Evolutionary conservation across 2,329 filamentous ascomycete species (phyloP).

Genomic region (Colletotrichum sansevieriae): DNA sequence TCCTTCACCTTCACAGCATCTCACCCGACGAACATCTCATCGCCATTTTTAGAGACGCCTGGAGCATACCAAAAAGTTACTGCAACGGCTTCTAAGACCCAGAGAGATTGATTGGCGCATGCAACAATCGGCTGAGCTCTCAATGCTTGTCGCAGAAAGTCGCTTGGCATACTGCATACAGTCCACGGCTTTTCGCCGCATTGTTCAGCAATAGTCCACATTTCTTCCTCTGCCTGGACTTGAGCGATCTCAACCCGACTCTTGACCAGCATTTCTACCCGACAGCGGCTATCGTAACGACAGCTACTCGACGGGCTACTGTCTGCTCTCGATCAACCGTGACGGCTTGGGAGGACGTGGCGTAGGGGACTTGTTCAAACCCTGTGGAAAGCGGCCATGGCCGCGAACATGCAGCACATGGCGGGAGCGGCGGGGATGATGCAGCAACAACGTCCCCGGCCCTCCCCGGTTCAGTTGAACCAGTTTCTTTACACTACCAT

Average conservation of each 20-base stretch:
- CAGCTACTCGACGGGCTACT: slow-evolving; percentile 22
- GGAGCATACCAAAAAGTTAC: neutral
- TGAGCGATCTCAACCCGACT: neutral
- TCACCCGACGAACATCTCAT: neutral
- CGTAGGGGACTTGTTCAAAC: slow-evolving; percentile 37
- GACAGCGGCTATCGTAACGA: slow-evolving; percentile 21
- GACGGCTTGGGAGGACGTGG: slow-evolving; percentile 8
- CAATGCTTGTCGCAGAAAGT: slow-evolving; percentile 50
- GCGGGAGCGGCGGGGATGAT: slow-evolving; percentile 61
- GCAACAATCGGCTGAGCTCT: slow-evolving; percentile 38
- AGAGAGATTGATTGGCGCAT: slow-evolving; percentile 19
- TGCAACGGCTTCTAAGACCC: neutral
- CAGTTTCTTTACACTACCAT: slow-evolving; percentile 57
- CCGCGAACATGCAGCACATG: slow-evolving; percentile 72
- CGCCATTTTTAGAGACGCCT: neutral
- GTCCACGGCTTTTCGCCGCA: slow-evolving; percentile 43
- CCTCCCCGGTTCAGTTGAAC: slow-evolving; percentile 50
- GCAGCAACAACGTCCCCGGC: slow-evolving; percentile 56
- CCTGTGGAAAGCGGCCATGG: slow-evolving; percentile 63
- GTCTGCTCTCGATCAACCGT: slow-evolving; percentile 29
- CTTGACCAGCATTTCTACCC: neutral
- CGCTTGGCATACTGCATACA: slow-evolving; percentile 50
- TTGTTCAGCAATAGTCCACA: slow-evolving; percentile 36
- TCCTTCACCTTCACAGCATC: neutral
- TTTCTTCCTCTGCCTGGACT: slow-evolving; percentile 7